Percentiles rank a stretch among this genome's conserved stretches.
These are phyloP conservation scores for Xylariaceae sp. DNA, from an alignment of 2,329 filamentous ascomycete species.

Conservation along the genomic window DNA sequence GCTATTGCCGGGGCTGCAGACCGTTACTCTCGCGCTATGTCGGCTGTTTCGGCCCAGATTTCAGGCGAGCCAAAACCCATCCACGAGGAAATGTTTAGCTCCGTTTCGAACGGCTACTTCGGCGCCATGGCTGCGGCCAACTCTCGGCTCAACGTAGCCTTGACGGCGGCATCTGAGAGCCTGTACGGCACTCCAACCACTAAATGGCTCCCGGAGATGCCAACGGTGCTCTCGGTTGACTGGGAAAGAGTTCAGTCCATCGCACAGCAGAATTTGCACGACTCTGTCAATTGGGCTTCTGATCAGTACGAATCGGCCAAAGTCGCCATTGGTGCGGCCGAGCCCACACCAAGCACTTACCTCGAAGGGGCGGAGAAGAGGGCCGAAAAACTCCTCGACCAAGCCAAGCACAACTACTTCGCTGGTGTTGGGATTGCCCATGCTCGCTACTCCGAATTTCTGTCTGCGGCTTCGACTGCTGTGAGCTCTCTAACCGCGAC, in stretches of 20 bases:
- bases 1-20: conserved; percentile 70
- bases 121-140: conserved; percentile 68
- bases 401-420: conserved; percentile 72
- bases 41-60: conserved; percentile 69
- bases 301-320: conserved; percentile 74
- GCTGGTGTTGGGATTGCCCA: conserved; percentile 80
- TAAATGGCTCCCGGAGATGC: conserved; percentile 44
- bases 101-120: conserved; percentile 72
- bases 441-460: conserved; percentile 77
- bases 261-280: conserved; percentile 71
- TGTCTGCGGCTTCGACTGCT: conserved; percentile 73
- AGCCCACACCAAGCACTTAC: conserved; percentile 62
- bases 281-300: conserved; percentile 73
- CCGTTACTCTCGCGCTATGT: conserved; percentile 71
- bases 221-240: conserved; percentile 48
- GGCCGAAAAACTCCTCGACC: conserved; percentile 65
- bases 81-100: conserved; percentile 72
- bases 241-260: conserved; percentile 64
- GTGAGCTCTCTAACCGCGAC: conserved; percentile 65
- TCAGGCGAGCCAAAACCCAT: conserved; percentile 72
- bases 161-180: conserved; percentile 58
- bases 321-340: conserved; percentile 66
- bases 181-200: conserved; percentile 55
- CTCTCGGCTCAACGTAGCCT: conserved; percentile 60
- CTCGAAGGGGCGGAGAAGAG: conserved; percentile 44